These are phyloP conservation scores for Puccinellia tenuiflora DNA, from an alignment of 176 grass and related monocot species.

Conservation along the genomic window DNA sequence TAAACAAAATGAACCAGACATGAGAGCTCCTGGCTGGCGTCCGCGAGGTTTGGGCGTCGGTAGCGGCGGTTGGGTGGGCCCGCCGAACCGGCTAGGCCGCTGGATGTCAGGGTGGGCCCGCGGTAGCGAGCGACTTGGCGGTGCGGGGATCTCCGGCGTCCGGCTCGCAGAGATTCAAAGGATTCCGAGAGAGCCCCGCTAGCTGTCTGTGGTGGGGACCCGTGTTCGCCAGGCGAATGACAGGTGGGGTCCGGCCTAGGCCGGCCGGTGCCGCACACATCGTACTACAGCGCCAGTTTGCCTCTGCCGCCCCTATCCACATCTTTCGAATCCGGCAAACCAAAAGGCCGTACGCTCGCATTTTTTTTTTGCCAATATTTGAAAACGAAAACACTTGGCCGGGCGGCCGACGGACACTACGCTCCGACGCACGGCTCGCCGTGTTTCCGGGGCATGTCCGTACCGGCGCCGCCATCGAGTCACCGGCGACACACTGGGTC, in stretches of 20 bases:
- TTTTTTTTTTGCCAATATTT: neutral
- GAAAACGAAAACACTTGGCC: neutral
- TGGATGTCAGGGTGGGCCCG: neutral
- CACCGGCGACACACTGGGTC: neutral
- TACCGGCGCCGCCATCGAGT: neutral
- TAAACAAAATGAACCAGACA: neutral
- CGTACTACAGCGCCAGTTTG: neutral
- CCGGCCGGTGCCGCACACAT: neutral
- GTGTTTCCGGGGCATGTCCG: neutral
- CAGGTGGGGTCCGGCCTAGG: neutral
- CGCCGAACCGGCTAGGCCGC: neutral
- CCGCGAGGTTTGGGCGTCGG: neutral
- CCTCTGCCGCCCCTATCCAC: constrained; percentile 20
- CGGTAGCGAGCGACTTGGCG: neutral
- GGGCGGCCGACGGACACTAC: no score
- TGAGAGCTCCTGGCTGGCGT: neutral
- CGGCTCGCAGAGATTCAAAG: constrained; percentile 33
- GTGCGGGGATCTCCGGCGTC: constrained; percentile 26
- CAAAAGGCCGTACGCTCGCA: neutral
- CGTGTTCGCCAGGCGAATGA: neutral
- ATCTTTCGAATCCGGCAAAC: neutral
- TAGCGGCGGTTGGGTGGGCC: neutral
- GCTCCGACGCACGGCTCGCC: no score
- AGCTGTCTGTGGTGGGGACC: neutral
- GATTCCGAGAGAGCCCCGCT: neutral